Percentiles rank a stretch among this genome's conserved stretches.
These are phyloP conservation scores for Chimonanthus praecox DNA, from an alignment of 164 flowering plant genomes.

Conservation along the genomic window DNA sequence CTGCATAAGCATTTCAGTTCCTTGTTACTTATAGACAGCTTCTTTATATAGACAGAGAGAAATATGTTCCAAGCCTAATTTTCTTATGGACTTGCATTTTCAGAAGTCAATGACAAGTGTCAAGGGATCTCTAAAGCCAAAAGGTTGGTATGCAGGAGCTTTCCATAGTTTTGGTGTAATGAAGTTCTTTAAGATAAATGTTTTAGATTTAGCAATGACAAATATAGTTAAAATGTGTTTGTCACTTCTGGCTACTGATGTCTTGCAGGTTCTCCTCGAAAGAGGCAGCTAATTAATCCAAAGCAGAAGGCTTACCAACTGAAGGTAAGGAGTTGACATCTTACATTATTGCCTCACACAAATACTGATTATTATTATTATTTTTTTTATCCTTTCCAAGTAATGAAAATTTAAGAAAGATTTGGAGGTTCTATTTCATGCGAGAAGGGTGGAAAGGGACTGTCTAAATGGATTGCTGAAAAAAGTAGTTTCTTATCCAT, in stretches of 20 bases:
- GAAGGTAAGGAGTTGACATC: slow-evolving; percentile 3
- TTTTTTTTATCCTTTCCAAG: slow-evolving; percentile 1
- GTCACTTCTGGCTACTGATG: neutral
- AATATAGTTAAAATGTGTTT: neutral
- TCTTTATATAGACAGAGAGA: too few relatives aligned
- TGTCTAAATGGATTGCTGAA: neutral
- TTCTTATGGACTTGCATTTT: slow-evolving; percentile 12
- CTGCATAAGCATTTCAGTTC: too few relatives aligned
- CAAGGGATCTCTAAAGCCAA: slow-evolving; percentile 19
- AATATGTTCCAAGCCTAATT: neutral
- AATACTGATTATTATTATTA: neutral
- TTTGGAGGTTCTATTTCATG: neutral
- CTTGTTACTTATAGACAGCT: too few relatives aligned
- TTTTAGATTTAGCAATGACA: neutral
- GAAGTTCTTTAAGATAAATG: neutral
- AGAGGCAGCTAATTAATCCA: slow-evolving; percentile 15
- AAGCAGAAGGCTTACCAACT: slow-evolving; percentile 28
- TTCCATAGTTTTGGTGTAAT: slow-evolving; percentile 8
- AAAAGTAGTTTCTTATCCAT: slow-evolving; percentile 1
- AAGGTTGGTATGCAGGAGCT: slow-evolving; percentile 27
- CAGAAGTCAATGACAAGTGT: slow-evolving; percentile 23
- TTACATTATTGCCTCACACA: neutral
- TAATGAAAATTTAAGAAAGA: neutral
- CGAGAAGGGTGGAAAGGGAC: neutral
- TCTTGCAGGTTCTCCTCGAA: slow-evolving; percentile 29